Conservation (phyloP, 768 basidiomycete species). For the Mycena rosella region DNA sequence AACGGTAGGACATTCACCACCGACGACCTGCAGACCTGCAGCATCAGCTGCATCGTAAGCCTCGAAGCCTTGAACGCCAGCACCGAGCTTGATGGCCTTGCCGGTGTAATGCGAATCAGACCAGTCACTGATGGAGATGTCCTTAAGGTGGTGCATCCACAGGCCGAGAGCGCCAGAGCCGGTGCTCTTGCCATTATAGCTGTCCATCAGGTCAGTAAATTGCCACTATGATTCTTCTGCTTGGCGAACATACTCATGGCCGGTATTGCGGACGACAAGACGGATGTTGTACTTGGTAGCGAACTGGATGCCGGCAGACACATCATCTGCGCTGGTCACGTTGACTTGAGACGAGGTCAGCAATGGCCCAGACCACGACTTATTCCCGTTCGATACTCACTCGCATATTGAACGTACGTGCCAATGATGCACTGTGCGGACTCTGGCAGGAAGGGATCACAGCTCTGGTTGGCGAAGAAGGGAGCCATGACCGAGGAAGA, state of each 20-base stretch:
- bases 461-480: conserved; percentile 25
- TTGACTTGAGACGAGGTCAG: conserved; percentile 11
- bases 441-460: conserved; percentile 21
- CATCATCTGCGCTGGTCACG: conserved; percentile 12
- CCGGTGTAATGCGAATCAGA: conserved; percentile 16
- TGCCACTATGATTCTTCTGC: conserved; percentile 7
- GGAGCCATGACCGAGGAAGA: conserved; percentile 15
- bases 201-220: conserved; percentile 16
- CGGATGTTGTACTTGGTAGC: conserved; percentile 20
- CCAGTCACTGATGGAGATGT: conserved; percentile 6
- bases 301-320: conserved; percentile 15
- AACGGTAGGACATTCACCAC: conserved; percentile 40
- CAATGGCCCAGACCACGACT: conserved; percentile 18
- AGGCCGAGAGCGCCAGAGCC: conserved; percentile 18
- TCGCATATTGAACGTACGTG: conserved; percentile 6
- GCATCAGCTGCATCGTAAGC: conserved; percentile 2
- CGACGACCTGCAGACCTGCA: conserved; percentile 15
- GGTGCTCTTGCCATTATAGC: conserved; percentile 22
- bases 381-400: conserved; percentile 23
- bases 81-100: conserved; percentile 19
- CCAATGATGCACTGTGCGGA: conserved; percentile 10
- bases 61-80: conserved; percentile 22
- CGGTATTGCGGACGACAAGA: conserved; percentile 25
- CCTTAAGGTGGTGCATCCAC: conserved; percentile 25
- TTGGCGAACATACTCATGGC: conserved; percentile 27